Percentiles rank a stretch among this genome's conserved stretches.
These are phyloP conservation scores for Cajanus cajan DNA, from an alignment of 306 rosid species.

Conservation along the genomic window DNA sequence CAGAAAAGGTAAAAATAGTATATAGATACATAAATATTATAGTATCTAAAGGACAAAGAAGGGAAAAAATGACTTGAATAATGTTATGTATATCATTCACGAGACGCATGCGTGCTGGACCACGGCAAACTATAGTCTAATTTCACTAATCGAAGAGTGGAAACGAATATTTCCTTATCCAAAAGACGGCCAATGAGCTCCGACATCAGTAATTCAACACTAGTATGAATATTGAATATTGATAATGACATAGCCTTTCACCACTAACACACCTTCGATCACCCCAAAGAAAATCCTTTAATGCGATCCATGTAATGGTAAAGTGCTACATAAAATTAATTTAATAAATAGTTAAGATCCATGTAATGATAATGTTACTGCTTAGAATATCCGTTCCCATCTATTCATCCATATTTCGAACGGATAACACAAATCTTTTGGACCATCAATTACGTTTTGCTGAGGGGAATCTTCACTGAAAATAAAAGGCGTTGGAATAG, in stretches of 20 bases:
- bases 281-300: neutral
- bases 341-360: too few species aligned
- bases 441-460: neutral
- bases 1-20: too few species aligned
- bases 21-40: too few species aligned
- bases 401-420: too few species aligned
- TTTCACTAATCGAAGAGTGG: neutral
- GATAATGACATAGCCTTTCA: neutral
- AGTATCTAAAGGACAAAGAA: too few species aligned
- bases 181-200: neutral
- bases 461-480: too few species aligned
- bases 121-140: neutral
- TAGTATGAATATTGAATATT: neutral
- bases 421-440: too few species aligned
- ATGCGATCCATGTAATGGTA: neutral
- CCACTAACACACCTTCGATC: neutral
- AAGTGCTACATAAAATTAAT: too few species aligned
- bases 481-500: neutral
- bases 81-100: neutral
- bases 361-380: too few species aligned
- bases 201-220: neutral
- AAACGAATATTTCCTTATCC: neutral
- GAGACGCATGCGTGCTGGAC: constrained; percentile 3
- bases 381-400: too few species aligned
- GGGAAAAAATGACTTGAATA: too few species aligned